phyloP scores from a whole-genome alignment of 345 rosid species.

The Gossypium longicalyx region DNA sequence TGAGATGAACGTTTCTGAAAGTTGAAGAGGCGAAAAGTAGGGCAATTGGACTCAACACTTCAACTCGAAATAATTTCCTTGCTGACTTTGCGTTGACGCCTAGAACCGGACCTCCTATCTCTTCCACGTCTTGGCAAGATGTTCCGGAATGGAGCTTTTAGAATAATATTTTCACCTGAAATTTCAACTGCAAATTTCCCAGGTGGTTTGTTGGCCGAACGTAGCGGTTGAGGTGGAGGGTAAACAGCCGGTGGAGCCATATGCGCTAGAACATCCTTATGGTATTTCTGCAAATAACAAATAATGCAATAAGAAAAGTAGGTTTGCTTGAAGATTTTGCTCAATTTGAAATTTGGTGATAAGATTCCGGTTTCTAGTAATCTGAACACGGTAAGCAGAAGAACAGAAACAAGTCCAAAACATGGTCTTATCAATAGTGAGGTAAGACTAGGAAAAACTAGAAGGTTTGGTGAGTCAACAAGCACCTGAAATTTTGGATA shows the following conservation, averaged over 20 bases:
- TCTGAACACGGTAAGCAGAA: not conserved
- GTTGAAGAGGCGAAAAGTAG: not conserved
- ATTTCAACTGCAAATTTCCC: conserved; percentile 32
- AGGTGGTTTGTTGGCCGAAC: conserved; percentile 33
- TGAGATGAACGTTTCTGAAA: conserved; percentile 7
- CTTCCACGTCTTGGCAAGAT: conserved; percentile 47
- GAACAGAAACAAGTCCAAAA: not conserved
- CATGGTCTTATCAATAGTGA: not conserved
- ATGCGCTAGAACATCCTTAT: conserved; percentile 47
- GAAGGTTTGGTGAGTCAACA: not conserved
- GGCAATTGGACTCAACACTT: conserved; percentile 10
- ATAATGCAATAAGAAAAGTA: not conserved
- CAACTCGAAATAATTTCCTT: conserved; percentile 30
- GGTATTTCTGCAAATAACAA: conserved; percentile 63
- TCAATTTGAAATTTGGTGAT: not conserved
- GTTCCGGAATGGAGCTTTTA: conserved; percentile 27
- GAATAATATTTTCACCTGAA: conserved; percentile 20
- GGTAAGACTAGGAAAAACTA: not conserved
- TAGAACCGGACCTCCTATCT: conserved; percentile 52
- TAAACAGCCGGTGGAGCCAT: conserved; percentile 34
- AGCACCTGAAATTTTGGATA: not conserved
- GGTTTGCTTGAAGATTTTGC: not conserved
- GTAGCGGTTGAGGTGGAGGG: conserved; percentile 42
- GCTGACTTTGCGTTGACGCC: conserved; percentile 63
- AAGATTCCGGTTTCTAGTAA: not conserved